Percentiles rank a stretch among this genome's conserved stretches.
These are phyloP conservation scores for Cyanodermella asteris DNA, from an alignment of 2,329 filamentous ascomycete genomes.

Conservation along the genomic window DNA sequence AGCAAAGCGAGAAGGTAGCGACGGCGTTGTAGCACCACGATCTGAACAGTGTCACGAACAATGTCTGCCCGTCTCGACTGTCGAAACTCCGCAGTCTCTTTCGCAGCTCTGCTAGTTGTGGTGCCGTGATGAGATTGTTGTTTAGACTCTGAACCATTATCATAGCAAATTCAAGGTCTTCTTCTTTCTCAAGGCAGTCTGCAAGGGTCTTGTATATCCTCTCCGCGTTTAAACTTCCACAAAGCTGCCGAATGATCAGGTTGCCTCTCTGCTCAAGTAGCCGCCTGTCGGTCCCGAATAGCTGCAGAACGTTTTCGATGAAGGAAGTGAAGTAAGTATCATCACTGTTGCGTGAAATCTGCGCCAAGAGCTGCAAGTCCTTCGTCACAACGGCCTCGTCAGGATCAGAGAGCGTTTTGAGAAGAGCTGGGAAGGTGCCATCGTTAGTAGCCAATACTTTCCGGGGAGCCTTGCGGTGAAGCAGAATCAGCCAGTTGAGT, in stretches of 20 bases:
- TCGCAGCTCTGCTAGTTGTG: slow-evolving; percentile 73
- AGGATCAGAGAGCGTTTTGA: slow-evolving; percentile 90
- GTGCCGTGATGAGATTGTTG: slow-evolving; percentile 95
- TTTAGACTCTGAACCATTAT: slow-evolving; percentile 99
- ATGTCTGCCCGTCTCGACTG: slow-evolving; percentile 77
- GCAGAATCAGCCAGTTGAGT: slow-evolving; percentile 90
- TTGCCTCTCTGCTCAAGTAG: slow-evolving; percentile 84
- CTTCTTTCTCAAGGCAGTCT: slow-evolving; percentile 91
- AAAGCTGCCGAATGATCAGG: slow-evolving; percentile 86
- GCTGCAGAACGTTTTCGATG: slow-evolving; percentile 86
- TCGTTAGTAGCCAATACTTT: slow-evolving; percentile 93
- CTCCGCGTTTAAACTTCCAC: slow-evolving; percentile 78
- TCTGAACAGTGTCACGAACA: slow-evolving; percentile 83
- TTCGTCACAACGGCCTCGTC: slow-evolving; percentile 90
- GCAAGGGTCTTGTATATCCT: slow-evolving; percentile 88
- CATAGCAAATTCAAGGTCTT: slow-evolving; percentile 93
- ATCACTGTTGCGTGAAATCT: slow-evolving; percentile 90
- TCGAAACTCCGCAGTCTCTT: slow-evolving; percentile 82
- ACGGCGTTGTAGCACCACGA: slow-evolving; percentile 99
- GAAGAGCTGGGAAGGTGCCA: slow-evolving; percentile 81
- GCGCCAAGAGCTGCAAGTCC: slow-evolving; percentile 77
- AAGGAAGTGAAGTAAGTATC: slow-evolving; percentile 96
- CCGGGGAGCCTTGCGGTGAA: slow-evolving; percentile 80
- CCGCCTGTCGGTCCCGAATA: slow-evolving; percentile 85
- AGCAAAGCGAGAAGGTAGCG: slow-evolving; percentile 84